phyloP scores from a whole-genome alignment of 331 rosid genomes.

The Stylosanthes scabra region DNA sequence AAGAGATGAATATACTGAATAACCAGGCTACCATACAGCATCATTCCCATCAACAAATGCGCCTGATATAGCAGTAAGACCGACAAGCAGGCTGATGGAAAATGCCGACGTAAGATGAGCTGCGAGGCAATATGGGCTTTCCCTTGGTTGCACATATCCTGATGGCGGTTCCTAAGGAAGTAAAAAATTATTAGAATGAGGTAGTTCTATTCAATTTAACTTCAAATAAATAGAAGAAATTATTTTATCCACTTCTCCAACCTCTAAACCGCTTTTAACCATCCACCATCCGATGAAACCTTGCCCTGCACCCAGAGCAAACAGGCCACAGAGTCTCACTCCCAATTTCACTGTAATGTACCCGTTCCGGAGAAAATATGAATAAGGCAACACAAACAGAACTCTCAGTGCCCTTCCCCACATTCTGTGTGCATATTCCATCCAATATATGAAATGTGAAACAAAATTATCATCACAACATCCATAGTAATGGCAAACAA shows the following conservation, averaged over 20 bases:
- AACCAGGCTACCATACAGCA: constrained; percentile 60
- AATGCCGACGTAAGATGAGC: constrained; percentile 84
- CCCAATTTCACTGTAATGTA: constrained; percentile 81
- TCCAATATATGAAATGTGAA: constrained; percentile 72
- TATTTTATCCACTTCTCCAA: constrained; percentile 37
- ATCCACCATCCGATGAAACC: constrained; percentile 96
- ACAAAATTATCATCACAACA: constrained; percentile 28
- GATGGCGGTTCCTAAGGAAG: constrained; percentile 77
- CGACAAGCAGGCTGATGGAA: constrained; percentile 64
- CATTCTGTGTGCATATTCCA: constrained; percentile 97
- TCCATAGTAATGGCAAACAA: constrained; percentile 11
- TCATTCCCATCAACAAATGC: constrained; percentile 97
- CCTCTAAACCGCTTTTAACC: constrained; percentile 98
- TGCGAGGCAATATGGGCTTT: constrained; percentile 95
- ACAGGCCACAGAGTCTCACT: constrained; percentile 67
- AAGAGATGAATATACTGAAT: constrained; percentile 20
- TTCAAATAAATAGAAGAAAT: constrained; percentile 19
- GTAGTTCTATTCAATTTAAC: not conserved
- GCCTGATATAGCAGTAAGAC: constrained; percentile 85
- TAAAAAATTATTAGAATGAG: constrained; percentile 21
- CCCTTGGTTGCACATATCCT: constrained; percentile 89
- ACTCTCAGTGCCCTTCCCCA: constrained; percentile 95
- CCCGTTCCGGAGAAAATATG: constrained; percentile 80
- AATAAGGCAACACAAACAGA: constrained; percentile 85
- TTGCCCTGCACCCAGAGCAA: constrained; percentile 92